These are phyloP conservation scores for Saururus chinensis DNA, from an alignment of 164 flowering plant species.

Conservation along the genomic window DNA sequence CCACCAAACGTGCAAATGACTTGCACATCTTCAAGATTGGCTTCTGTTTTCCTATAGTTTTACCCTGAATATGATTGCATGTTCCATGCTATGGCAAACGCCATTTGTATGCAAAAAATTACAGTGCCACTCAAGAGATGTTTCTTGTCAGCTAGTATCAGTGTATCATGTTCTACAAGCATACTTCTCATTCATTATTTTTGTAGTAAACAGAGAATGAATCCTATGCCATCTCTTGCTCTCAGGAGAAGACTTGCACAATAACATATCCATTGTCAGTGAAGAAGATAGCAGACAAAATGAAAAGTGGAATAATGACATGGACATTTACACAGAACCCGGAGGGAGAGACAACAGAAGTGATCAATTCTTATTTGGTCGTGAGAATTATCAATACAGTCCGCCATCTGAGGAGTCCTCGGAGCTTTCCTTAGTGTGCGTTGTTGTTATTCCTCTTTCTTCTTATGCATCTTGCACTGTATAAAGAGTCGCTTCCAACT, in stretches of 20 bases:
- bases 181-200: neutral
- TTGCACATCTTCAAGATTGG: too few species aligned
- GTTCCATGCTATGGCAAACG: neutral
- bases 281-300: conserved; percentile 6
- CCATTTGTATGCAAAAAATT: too few species aligned
- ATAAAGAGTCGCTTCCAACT: neutral
- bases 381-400: conserved; percentile 10
- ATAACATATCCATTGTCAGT: conserved; percentile 1
- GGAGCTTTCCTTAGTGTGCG: conserved; percentile 40
- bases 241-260: neutral
- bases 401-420: conserved; percentile 26
- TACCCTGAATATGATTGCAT: too few species aligned
- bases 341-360: conserved; percentile 9
- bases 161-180: neutral
- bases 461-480: neutral
- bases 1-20: too few species aligned
- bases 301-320: conserved; percentile 4
- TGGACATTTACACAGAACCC: conserved; percentile 10
- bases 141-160: neutral
- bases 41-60: too few species aligned
- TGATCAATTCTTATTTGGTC: conserved; percentile 3
- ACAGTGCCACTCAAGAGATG: neutral
- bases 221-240: neutral
- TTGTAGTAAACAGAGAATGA: neutral
- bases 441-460: neutral